A percentile compares a stretch with the other conserved stretches of the same genome.
Conservation (phyloP, 192 early-diverging fungal genomes). For the Coemansia furcata region DNA sequence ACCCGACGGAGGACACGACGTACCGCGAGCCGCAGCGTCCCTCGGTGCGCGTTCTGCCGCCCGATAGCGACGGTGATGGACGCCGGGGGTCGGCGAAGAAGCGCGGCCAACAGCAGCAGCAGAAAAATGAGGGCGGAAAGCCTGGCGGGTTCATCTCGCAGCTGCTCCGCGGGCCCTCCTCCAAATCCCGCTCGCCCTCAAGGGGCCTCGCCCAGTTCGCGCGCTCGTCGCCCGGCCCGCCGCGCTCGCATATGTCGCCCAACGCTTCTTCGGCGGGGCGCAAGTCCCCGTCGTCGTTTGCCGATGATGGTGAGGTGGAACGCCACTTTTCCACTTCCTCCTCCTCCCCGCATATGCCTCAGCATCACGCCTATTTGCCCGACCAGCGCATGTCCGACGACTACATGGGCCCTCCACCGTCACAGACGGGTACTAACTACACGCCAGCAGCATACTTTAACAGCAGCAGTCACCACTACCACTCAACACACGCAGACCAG, state of each 20-base stretch:
- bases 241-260: neutral
- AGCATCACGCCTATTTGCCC: neutral
- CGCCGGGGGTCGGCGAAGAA: constrained; percentile 2
- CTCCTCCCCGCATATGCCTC: neutral
- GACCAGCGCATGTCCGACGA: neutral
- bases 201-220: constrained; percentile 3
- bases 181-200: constrained; percentile 13
- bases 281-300: neutral
- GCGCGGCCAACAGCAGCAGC: neutral
- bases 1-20: neutral
- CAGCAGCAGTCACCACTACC: neutral
- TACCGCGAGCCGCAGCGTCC: constrained; percentile 7
- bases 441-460: neutral
- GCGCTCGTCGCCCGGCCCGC: neutral
- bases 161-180: constrained; percentile 21
- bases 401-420: neutral
- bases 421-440: neutral
- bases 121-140: constrained; percentile 5
- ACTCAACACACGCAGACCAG: neutral
- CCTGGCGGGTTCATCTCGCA: constrained; percentile 41
- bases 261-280: neutral
- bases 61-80: neutral
- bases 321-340: neutral
- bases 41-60: constrained; percentile 19
- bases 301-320: neutral